Evolutionary conservation across 306 rosid genomes (phyloP).

Genomic region (Mimosa bimucronata): DNA sequence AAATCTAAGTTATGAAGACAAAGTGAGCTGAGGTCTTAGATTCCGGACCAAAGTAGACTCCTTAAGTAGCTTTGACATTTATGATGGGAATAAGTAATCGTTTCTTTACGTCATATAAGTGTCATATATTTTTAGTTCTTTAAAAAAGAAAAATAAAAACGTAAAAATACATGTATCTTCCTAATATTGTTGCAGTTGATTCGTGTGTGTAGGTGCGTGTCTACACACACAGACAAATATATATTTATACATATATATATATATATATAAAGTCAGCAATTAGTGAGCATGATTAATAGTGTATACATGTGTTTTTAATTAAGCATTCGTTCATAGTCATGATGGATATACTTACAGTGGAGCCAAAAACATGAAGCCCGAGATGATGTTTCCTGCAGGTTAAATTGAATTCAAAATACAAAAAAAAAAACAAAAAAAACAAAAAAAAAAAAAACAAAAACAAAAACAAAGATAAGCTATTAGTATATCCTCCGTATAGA

Average conservation of each 20-base stretch:
- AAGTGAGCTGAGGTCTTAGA: neutral
- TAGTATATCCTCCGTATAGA: neutral
- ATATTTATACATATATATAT: no score
- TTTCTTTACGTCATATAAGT: neutral
- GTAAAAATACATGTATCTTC: neutral
- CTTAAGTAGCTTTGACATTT: neutral
- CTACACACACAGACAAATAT: no score
- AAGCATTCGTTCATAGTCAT: neutral
- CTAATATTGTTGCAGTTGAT: neutral
- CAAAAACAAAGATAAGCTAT: neutral
- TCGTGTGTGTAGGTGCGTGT: neutral
- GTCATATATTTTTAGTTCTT: no score
- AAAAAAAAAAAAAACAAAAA: neutral
- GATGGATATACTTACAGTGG: slow-evolving; percentile 63
- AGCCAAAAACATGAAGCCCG: slow-evolving; percentile 74
- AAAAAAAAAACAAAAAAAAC: neutral
- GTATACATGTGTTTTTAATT: neutral
- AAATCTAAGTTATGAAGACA: no score
- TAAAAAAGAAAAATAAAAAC: no score
- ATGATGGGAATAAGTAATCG: neutral
- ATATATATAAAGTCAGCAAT: neutral
- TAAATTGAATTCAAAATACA: neutral
- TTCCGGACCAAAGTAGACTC: no score
- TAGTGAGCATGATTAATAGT: neutral
- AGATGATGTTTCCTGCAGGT: slow-evolving; percentile 79